Evolutionary conservation across 192 early-diverging fungal genomes (phyloP), one percentile per base, ranked within the genome.

Genomic region (Podila epigama): DNA sequence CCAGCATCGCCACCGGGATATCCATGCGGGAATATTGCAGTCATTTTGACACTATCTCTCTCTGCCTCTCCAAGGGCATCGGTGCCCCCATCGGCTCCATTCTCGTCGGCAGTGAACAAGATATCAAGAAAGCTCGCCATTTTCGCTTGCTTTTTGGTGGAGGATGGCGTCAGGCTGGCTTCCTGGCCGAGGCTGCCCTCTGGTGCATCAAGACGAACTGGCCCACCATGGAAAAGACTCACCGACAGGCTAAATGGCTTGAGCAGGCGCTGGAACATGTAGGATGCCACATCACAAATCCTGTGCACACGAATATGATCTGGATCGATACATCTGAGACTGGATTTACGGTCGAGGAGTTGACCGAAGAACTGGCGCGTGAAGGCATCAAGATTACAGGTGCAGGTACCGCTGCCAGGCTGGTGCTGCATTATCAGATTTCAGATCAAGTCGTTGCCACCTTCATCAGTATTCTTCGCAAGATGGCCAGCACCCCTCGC

Each of bases 31-130:
- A 92, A 44, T 95, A 91, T 56, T 88, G 87, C 25, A 54, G 72
- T 16, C 79, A 84, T 16, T 93, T 94, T 58, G 95, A 98, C 77
- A 91, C 93, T 16, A 86, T 95, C 28, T 92, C 91, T 16, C 82
- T 98, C 42, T 98, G 96, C 54, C 77, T 97, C 8, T 95, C 93
- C 25, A 96, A 96, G 81, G 91, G 95, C 31, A 86, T 97, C 48
- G 96, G 96, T 3, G 93, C 95, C 12, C 95, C 95, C 11, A 87
- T 98, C 37, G 96, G 96, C 0, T 92, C 92, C 5, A 83, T 94
- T 12, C 70, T 98, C 12, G 93, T 96, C 2, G 94, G 96, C 2
- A 79, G 70, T 27, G 40, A 77, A 25, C 60, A 81, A 31, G 88
- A 89, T 51, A 93, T 98, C 58, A 88, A 88, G 28, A 90, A 86